These are phyloP conservation scores for Eucalyptus paniculata DNA, from an alignment of 345 rosid species.

Conservation along the genomic window DNA sequence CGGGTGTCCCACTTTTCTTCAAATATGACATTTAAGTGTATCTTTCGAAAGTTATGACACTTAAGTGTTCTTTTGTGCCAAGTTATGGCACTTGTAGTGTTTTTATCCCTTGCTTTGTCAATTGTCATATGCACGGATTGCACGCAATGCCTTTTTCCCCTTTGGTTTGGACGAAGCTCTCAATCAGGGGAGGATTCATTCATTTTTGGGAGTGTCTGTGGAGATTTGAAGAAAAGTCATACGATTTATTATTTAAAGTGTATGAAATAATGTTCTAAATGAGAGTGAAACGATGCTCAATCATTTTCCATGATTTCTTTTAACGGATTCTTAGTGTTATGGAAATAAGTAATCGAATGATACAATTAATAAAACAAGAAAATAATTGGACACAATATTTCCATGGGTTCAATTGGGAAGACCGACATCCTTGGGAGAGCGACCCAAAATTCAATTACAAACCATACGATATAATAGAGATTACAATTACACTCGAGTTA, in stretches of 20 bases:
- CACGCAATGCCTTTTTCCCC: not conserved
- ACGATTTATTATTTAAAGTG: not conserved
- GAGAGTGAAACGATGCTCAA: not conserved
- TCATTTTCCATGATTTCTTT: not conserved
- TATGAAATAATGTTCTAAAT: not conserved
- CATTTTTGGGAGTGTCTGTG: not conserved
- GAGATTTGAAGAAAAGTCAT: not conserved
- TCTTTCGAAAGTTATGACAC: too few relatives aligned
- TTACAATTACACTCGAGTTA: too few relatives aligned
- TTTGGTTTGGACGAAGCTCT: not conserved
- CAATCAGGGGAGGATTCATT: not conserved
- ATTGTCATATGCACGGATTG: not conserved
- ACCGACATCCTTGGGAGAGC: accelerated
- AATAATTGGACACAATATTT: not conserved
- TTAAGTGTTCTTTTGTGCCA: too few relatives aligned
- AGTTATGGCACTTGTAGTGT: too few relatives aligned
- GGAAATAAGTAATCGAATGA: not conserved
- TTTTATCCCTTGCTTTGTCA: not conserved
- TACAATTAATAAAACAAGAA: not conserved
- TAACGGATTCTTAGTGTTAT: not conserved
- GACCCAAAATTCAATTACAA: accelerated
- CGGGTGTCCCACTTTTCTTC: too few relatives aligned
- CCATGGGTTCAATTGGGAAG: not conserved
- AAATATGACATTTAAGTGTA: too few relatives aligned
- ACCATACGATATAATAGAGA: too few relatives aligned